phyloP scores from a whole-genome alignment of 139 green algal genomes.

The Asterochloris erici region DNA sequence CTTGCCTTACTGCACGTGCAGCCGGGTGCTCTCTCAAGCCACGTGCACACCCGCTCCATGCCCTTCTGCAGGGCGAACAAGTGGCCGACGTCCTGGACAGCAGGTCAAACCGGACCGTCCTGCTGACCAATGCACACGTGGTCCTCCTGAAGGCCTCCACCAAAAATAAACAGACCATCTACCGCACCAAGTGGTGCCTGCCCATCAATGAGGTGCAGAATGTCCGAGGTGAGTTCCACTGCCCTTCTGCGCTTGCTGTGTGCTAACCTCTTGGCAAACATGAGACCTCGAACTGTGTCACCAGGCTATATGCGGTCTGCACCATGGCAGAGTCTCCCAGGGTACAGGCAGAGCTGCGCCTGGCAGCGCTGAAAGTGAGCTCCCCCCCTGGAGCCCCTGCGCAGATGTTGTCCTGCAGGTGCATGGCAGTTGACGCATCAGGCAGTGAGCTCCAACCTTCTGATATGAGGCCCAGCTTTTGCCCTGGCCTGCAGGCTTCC shows the following conservation, averaged over 20 bases:
- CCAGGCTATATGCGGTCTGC: too few species aligned
- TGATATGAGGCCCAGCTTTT: neutral
- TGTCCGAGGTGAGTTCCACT: conserved; percentile 28
- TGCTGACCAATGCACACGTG: conserved; percentile 71
- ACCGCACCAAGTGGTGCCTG: conserved; percentile 50
- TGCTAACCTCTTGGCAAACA: too few species aligned
- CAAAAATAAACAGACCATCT: conserved; percentile 30
- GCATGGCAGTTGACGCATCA: neutral
- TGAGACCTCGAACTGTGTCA: too few species aligned
- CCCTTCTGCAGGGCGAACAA: conserved; percentile 24
- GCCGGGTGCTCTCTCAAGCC: too few species aligned
- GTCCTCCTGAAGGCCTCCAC: conserved; percentile 49
- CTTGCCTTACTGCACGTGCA: too few species aligned
- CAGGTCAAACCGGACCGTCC: conserved; percentile 52
- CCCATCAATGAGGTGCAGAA: conserved; percentile 44
- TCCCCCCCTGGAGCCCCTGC: too few species aligned
- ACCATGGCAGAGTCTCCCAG: too few species aligned
- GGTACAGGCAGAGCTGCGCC: too few species aligned
- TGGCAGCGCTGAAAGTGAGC: too few species aligned
- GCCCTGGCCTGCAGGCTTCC: conserved; percentile 28
- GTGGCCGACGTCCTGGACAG: conserved; percentile 69
- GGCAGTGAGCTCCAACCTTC: neutral
- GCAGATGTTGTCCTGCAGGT: too few species aligned
- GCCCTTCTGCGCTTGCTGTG: neutral
- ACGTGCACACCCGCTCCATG: too few species aligned